A percentile compares a stretch with the other conserved stretches of the same genome.
Conservation (phyloP, 2,329 filamentous ascomycete genomes). For the Polytolypa hystricis region DNA sequence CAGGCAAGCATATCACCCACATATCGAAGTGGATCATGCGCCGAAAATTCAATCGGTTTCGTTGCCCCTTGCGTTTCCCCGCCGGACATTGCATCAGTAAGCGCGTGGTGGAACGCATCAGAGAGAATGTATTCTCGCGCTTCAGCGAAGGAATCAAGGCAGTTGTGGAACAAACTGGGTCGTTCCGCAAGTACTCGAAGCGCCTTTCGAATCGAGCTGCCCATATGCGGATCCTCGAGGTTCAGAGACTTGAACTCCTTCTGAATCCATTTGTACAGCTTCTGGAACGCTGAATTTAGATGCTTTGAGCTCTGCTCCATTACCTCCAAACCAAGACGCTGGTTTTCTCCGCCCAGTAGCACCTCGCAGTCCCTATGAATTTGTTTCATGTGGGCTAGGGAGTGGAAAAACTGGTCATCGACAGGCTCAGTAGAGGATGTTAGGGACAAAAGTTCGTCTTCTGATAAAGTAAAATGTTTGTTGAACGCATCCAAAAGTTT, state of each 20-base stretch:
- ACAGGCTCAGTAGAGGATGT: conserved; percentile 73
- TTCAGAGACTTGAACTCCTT: conserved; percentile 86
- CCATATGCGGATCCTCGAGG: conserved; percentile 88
- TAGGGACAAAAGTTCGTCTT: conserved; percentile 64
- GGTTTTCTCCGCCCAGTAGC: conserved; percentile 78
- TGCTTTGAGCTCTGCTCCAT: conserved; percentile 84
- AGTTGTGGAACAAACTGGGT: conserved; percentile 83
- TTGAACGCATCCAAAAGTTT: conserved; percentile 66
- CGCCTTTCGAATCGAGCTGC: conserved; percentile 68
- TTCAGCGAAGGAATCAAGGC: conserved; percentile 85
- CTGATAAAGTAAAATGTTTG: conserved; percentile 71
- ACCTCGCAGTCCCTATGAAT: conserved; percentile 84
- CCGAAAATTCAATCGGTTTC: conserved; percentile 88
- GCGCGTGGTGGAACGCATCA: conserved; percentile 75
- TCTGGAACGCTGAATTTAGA: conserved; percentile 84
- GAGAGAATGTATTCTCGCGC: conserved; percentile 77
- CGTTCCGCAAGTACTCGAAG: conserved; percentile 80
- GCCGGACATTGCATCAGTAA: conserved; percentile 59
- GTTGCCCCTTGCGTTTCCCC: conserved; percentile 50
- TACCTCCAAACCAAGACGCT: conserved; percentile 75
- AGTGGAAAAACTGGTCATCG: conserved; percentile 70
- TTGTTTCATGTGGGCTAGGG: conserved; percentile 68
- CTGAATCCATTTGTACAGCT: conserved; percentile 91
- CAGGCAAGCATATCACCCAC: conserved; percentile 96
- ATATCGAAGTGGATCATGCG: conserved; percentile 84